Percentiles rank a stretch among this genome's conserved stretches.
Conservation (phyloP, 2,329 filamentous ascomycete genomes). For the Penicillium sp. region DNA sequence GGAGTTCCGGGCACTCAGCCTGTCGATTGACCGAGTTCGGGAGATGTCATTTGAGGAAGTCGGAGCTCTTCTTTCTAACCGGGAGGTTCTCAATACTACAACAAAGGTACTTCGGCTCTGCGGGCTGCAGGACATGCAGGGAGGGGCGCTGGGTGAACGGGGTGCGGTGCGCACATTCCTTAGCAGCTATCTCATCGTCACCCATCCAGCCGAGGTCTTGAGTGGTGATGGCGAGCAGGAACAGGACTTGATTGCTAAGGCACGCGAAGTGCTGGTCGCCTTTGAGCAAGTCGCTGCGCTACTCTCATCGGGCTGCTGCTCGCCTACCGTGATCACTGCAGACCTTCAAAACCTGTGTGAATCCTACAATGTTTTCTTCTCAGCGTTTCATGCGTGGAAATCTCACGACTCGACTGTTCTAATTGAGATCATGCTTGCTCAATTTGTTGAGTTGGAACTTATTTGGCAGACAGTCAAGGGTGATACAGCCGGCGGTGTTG, state of each 20-base stretch:
- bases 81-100: slow-evolving; percentile 53
- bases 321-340: slow-evolving; percentile 44
- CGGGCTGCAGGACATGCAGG: slow-evolving; percentile 52
- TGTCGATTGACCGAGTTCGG: slow-evolving; percentile 54
- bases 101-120: slow-evolving; percentile 57
- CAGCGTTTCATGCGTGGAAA: slow-evolving; percentile 65
- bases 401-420: slow-evolving; percentile 61
- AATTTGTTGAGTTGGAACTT: slow-evolving; percentile 64
- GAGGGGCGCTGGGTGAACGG: slow-evolving; percentile 47
- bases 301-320: slow-evolving; percentile 45
- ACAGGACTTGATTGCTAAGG: slow-evolving; percentile 60
- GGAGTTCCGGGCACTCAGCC: slow-evolving; percentile 50
- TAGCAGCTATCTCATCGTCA: slow-evolving; percentile 61
- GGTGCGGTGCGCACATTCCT: slow-evolving; percentile 61
- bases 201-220: slow-evolving; percentile 60
- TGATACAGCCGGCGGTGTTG: slow-evolving; percentile 59
- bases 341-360: slow-evolving; percentile 52
- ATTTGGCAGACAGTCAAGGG: slow-evolving; percentile 68
- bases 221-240: slow-evolving; percentile 63
- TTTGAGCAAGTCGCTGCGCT: slow-evolving; percentile 55
- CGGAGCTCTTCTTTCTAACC: slow-evolving; percentile 54
- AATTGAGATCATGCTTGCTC: slow-evolving; percentile 65
- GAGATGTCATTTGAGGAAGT: slow-evolving; percentile 59
- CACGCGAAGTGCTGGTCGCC: slow-evolving; percentile 55
- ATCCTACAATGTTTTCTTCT: slow-evolving; percentile 58